Conservation (phyloP, 306 rosid genomes). For the Citrullus colocynthis region DNA sequence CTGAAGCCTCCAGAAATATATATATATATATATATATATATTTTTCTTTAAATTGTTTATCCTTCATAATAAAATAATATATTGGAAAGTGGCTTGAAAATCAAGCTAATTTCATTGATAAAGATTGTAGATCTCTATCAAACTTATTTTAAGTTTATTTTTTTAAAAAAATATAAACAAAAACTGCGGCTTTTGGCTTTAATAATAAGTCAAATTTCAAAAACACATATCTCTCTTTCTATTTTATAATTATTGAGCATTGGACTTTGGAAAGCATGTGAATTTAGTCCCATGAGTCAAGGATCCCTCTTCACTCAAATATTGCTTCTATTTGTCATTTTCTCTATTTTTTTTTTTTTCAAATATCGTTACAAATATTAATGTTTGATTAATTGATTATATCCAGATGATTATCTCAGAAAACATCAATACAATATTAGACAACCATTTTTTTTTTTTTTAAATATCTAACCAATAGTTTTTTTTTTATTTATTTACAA, state of each 20-base stretch:
- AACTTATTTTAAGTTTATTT: background rate
- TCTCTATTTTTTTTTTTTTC: background rate
- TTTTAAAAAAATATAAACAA: background rate
- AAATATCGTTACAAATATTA: too few species aligned
- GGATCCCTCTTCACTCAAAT: background rate
- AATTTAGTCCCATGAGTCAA: background rate
- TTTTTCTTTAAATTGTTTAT: background rate
- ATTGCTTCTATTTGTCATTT: slow-evolving; percentile 1
- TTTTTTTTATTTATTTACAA: too few species aligned
- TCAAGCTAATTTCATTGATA: background rate
- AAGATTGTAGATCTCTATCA: slow-evolving; percentile 1
- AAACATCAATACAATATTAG: too few species aligned
- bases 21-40: too few species aligned
- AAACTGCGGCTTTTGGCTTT: slow-evolving; percentile 1
- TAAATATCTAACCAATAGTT: too few species aligned
- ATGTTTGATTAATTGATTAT: too few species aligned
- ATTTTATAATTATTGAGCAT: background rate
- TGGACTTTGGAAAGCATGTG: slow-evolving; percentile 6
- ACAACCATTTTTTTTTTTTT: too few species aligned
- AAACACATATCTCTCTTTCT: background rate
- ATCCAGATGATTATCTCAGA: background rate
- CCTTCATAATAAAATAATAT: background rate
- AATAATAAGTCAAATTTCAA: background rate
- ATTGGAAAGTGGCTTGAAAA: background rate
- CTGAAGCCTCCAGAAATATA: background rate